Conservation (phyloP, 805 yeast species). For the Spathaspora boniae region DNA sequence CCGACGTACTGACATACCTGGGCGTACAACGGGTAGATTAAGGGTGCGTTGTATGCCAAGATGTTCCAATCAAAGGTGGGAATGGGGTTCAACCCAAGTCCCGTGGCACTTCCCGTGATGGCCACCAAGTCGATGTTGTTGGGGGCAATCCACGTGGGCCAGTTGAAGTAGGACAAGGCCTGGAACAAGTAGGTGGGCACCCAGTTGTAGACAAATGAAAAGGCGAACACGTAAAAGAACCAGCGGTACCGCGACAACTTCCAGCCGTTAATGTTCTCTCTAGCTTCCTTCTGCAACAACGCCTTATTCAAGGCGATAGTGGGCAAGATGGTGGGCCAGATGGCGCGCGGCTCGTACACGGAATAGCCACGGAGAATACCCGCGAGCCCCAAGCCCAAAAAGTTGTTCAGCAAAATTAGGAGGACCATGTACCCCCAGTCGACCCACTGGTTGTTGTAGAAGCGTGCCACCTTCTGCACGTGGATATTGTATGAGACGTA, state of each 20-base stretch:
- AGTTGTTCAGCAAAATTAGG: constrained; percentile 19
- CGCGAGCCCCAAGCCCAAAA: constrained; percentile 28
- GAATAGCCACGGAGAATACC: constrained; percentile 24
- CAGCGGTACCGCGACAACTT: constrained; percentile 20
- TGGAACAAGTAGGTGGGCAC: constrained; percentile 40
- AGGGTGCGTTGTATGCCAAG: constrained; percentile 18
- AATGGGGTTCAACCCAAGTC: constrained; percentile 54
- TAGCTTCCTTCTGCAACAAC: constrained; percentile 18
- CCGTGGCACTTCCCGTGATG: constrained; percentile 46
- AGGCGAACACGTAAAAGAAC: constrained; percentile 15
- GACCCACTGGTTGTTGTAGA: constrained; percentile 23
- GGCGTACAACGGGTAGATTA: constrained; percentile 42
- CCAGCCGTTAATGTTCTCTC: constrained; percentile 28
- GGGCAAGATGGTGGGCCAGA: constrained; percentile 29
- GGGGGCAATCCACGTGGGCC: constrained; percentile 62
- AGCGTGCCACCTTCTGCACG: constrained; percentile 17
- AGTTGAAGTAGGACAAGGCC: constrained; percentile 43
- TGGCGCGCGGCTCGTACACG: constrained; percentile 20
- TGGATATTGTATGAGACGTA: constrained; percentile 29
- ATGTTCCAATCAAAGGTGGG: constrained; percentile 54
- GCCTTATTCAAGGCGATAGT: constrained; percentile 27
- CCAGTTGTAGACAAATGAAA: constrained; percentile 43
- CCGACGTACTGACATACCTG: constrained; percentile 16
- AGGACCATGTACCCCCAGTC: constrained; percentile 23
- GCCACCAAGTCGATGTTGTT: constrained; percentile 44